Percentiles rank a stretch among this genome's conserved stretches.
These are phyloP conservation scores for Mycena capillaripes DNA, from an alignment of 768 basidiomycete species.

Conservation along the genomic window DNA sequence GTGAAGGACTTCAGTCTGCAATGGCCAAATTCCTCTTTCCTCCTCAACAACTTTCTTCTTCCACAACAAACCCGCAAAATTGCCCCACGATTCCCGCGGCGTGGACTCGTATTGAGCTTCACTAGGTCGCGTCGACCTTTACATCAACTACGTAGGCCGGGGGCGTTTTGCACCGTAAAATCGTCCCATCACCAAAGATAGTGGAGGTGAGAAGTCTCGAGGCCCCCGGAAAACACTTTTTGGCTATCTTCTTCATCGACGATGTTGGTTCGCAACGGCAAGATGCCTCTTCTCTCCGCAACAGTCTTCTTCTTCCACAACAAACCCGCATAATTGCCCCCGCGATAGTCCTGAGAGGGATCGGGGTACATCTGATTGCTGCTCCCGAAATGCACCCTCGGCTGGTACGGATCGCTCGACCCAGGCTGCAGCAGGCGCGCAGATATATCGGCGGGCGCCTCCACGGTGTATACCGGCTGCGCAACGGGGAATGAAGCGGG, in stretches of 20 bases:
- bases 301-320: constrained; percentile 33
- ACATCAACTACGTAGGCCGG: no score
- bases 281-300: constrained; percentile 20
- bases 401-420: neutral
- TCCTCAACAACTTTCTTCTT: constrained; percentile 28
- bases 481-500: constrained; percentile 4
- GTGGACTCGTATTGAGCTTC: no score
- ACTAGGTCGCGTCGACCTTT: no score
- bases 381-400: neutral
- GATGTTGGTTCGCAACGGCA: neutral
- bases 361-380: neutral
- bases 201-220: no score
- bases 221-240: no score
- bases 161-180: no score
- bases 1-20: neutral
- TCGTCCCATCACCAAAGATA: no score
- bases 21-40: constrained; percentile 17
- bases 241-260: neutral
- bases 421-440: constrained; percentile 14
- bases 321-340: constrained; percentile 16
- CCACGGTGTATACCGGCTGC: neutral
- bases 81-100: no score
- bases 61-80: constrained; percentile 27
- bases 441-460: constrained; percentile 15
- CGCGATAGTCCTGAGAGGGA: neutral